Evolutionary conservation across 2,329 filamentous ascomycete genomes (phyloP), one percentile per base, ranked within the genome.

Genomic region (Fusarium xyrophilum): DNA sequence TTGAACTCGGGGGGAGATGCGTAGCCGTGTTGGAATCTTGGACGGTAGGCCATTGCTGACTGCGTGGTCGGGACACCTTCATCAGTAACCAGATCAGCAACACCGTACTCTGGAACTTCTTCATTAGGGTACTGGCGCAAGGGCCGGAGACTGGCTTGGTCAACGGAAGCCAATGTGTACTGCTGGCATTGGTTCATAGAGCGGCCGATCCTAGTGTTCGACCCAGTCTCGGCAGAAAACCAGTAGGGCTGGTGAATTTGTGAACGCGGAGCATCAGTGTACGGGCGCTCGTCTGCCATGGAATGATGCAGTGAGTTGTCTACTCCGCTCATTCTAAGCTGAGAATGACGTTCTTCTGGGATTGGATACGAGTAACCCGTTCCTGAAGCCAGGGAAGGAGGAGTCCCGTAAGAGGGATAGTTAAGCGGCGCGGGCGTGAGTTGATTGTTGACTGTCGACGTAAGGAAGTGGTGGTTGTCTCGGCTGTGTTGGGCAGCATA

Each of bases 241-340:
- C 65, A 67, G 56, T 52, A 54, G 27, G 47, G 66, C 33, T 69
- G 48, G 33, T 61, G 56, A 38, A 15, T 53, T 55, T 63, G 65
- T 39, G 47, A 50, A 42, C 30, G 56, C 39, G 33, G 48, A 42
- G 50, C 19, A n/a, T 54, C 32, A 23, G 19, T 21, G 39, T 46
- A 52, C 14, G 48, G 27, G 32, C 39, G 32, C 33, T 36, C 61
- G 19, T 48, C 35, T 23, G 47, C 25, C 13, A 35, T 58, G 25
- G 48, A 33, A 36, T 30, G n/a, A 21, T 53, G 43, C 11, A 46
- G 30, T 15, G 44, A 52, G 40, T 44, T 42, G 28, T 58, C 47
- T 46, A 32, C 32, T 40, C 51, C 25, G 30, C n/a, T 57, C 56
- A 25, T 35, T 23, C 32, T 47, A 14, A 19, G 19, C 25, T 50